Conservation (phyloP, 1,139 yeast species). For the Meyerozyma carpophila region DNA sequence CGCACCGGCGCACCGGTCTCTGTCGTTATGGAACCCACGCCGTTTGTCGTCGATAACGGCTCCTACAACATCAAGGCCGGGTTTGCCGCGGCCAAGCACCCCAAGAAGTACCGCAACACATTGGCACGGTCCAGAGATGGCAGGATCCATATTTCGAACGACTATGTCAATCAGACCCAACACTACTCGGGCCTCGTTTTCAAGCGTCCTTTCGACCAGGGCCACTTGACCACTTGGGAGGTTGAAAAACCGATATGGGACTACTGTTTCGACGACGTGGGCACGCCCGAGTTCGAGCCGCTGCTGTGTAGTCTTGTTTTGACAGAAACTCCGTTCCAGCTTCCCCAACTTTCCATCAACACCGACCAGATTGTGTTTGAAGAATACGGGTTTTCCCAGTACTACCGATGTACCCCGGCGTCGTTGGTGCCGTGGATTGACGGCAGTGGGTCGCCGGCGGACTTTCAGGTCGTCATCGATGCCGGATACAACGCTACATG, state of each 20-base stretch:
- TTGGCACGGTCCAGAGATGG: constrained; percentile 75
- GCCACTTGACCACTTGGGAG: constrained; percentile 91
- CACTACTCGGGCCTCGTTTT: constrained; percentile 74
- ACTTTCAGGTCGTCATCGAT: constrained; percentile 78
- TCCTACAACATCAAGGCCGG: constrained; percentile 82
- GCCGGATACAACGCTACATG: constrained; percentile 87
- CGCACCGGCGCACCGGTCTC: neutral
- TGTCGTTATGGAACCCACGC: neutral
- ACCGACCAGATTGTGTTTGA: constrained; percentile 93
- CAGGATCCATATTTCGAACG: constrained; percentile 62
- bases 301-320: constrained; percentile 47
- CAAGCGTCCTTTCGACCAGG: constrained; percentile 81
- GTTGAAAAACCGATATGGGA: constrained; percentile 94
- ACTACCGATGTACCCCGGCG: constrained; percentile 57
- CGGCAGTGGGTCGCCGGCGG: constrained; percentile 26
- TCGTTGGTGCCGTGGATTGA: constrained; percentile 69
- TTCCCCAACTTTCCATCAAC: constrained; percentile 78
- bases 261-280: constrained; percentile 42
- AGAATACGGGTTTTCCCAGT: constrained; percentile 76
- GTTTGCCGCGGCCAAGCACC: constrained; percentile 33
- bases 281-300: constrained; percentile 35
- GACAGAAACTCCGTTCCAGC: constrained; percentile 76
- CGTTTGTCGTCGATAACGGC: constrained; percentile 73
- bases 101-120: constrained; percentile 60
- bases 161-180: constrained; percentile 55